Evolutionary conservation across 345 rosid genomes (phyloP), one percentile per base, ranked within the genome.

Genomic region (Salix arbutifolia): DNA sequence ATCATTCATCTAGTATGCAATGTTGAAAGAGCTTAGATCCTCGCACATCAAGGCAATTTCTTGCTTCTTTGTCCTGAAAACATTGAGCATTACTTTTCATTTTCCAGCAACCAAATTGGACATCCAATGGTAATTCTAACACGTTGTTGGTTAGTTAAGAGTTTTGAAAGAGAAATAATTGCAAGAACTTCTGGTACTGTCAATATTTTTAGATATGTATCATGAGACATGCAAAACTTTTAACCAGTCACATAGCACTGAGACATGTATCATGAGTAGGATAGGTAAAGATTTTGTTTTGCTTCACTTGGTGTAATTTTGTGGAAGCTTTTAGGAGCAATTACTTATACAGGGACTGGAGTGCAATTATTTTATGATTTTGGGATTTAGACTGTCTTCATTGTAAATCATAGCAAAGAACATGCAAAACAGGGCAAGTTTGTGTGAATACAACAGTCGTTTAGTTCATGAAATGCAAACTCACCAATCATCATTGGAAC

Each of bases 401-500:
- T n/a, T 58, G 28, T 8, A 58, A 25, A 58, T 58, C 28, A 58
- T 23, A 23, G 62, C 26, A 58, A 1, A 58, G 62, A n/a, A 23
- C 28, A n/a, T 56, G 62, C 62, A 56, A n/a, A 56, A 56, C 62
- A 56, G 23, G 62, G 62, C 28, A 46, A 74, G 10, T 28, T 40
- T 35, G 28, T 13, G 9, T 21, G 40, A 44, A 46, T 35, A 67
- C 6, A 7, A 71, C 46, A 40, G 30, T 38, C 19, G n/a, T 6
- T 50, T 18, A 50, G 46, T 30, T 56, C 44, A 69, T 26, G 65
- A 70, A 3, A 38, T 28, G 60, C 31, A 33, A 26, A 73, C 82
- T 73, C 81, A 96, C 99, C 99, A 96, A 83, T 96, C 99, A 86
- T 96, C 99, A 79, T 96, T 94, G 46, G 98, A 93, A 77, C 99